phyloP scores from a whole-genome alignment of 2,329 filamentous ascomycete species.

The Exophiala lecanii-corni region DNA sequence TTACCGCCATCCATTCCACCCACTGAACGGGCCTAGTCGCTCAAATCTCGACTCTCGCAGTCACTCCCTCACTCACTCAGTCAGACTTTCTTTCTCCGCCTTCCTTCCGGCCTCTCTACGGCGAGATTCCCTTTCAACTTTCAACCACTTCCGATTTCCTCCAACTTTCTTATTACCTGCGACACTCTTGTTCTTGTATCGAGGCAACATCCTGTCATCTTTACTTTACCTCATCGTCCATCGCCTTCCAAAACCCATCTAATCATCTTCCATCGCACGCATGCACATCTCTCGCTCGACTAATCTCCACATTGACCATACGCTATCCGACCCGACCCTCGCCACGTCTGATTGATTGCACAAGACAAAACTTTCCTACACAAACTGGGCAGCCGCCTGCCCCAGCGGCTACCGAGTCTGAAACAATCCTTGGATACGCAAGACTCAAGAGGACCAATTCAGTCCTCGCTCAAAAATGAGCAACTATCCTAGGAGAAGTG shows the following conservation, averaged over 20 bases:
- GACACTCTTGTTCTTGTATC: too few species aligned
- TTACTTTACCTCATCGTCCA: neutral
- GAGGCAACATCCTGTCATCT: neutral
- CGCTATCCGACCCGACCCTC: too few species aligned
- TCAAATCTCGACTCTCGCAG: too few species aligned
- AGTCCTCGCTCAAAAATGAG: too few species aligned
- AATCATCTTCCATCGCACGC: too few species aligned
- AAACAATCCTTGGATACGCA: slow-evolving; percentile 7
- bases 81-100: neutral
- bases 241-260: slow-evolving; percentile 4
- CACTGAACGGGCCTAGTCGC: too few species aligned
- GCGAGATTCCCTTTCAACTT: slow-evolving; percentile 1
- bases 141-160: slow-evolving; percentile 2
- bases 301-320: too few species aligned
- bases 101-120: neutral
- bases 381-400: slow-evolving; percentile 16
- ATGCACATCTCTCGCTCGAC: too few species aligned
- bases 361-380: too few species aligned
- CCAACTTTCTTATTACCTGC: neutral
- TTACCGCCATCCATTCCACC: neutral
- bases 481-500: slow-evolving; percentile 23
- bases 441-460: too few species aligned
- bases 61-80: too few species aligned
- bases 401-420: slow-evolving; percentile 17
- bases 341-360: too few species aligned